These are phyloP conservation scores for Candida morakotiae DNA, from an alignment of 805 yeast genomes.

Conservation along the genomic window DNA sequence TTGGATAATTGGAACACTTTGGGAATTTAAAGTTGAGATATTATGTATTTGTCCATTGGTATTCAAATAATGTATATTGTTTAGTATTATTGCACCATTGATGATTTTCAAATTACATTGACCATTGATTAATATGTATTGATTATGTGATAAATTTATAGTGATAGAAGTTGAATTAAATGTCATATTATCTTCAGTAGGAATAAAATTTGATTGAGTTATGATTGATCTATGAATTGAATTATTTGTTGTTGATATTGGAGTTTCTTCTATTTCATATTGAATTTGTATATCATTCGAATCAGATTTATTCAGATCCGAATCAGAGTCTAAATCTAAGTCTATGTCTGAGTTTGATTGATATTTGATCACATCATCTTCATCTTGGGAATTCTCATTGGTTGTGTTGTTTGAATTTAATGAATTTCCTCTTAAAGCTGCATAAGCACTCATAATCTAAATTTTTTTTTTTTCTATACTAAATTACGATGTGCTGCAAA, in stretches of 20 bases:
- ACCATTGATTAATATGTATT: conserved; percentile 44
- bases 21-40: conserved; percentile 30
- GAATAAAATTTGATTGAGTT: conserved; percentile 31
- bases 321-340: conserved; percentile 11
- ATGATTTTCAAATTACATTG: conserved; percentile 40
- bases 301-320: background rate
- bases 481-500: too few species aligned
- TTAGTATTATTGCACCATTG: conserved; percentile 45
- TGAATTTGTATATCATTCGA: background rate
- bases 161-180: conserved; percentile 25
- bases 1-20: conserved; percentile 37
- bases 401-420: conserved; percentile 1
- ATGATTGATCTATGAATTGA: background rate
- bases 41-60: conserved; percentile 18
- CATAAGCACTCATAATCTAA: conserved; percentile 29
- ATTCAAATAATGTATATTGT: conserved; percentile 27
- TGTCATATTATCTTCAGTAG: conserved; percentile 35
- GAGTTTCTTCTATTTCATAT: background rate
- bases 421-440: conserved; percentile 21
- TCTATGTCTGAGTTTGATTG: conserved; percentile 27
- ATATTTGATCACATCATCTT: conserved; percentile 16
- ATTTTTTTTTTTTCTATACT: conserved; percentile 1
- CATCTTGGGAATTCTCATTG: conserved; percentile 14
- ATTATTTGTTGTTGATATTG: background rate
- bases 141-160: conserved; percentile 41